Conservation (phyloP, 805 yeast species). For the Metschnikowia santaceciliae region DNA sequence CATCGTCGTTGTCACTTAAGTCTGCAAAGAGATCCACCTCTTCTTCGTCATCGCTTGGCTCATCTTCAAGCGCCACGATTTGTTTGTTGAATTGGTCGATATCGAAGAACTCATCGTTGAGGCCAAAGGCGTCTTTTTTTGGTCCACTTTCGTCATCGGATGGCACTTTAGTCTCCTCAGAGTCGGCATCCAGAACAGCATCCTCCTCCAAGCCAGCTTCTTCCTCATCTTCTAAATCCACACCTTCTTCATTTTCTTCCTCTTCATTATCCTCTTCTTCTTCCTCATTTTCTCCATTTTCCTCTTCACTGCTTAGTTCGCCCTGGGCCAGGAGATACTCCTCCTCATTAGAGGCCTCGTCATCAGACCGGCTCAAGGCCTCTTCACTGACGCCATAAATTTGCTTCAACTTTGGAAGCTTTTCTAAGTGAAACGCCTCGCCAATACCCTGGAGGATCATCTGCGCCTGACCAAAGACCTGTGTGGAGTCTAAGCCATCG, state of each 20-base stretch:
- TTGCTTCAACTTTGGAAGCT: conserved; percentile 50
- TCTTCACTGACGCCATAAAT: conserved; percentile 19
- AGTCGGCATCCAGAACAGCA: conserved; percentile 18
- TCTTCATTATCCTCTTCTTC: conserved; percentile 23
- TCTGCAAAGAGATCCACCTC: conserved; percentile 44
- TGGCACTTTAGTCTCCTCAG: conserved; percentile 12
- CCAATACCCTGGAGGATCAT: conserved; percentile 77
- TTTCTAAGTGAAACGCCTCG: conserved; percentile 54
- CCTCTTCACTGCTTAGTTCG: conserved; percentile 13
- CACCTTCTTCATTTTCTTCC: conserved; percentile 13
- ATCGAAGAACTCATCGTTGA: conserved; percentile 81
- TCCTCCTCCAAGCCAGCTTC: conserved; percentile 11
- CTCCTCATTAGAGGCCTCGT: conserved; percentile 5
- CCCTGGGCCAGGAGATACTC: conserved; percentile 18
- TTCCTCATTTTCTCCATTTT: conserved; percentile 19
- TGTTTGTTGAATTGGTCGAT: conserved; percentile 80
- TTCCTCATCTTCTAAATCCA: neutral
- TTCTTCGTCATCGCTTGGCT: conserved; percentile 23
- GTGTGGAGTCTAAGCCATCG: conserved; percentile 85
- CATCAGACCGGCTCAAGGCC: neutral
- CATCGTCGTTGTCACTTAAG: conserved; percentile 32
- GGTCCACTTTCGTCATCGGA: conserved; percentile 9
- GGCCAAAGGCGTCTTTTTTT: conserved; percentile 53
- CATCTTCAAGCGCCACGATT: conserved; percentile 61
- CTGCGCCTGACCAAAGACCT: conserved; percentile 91